Evolutionary conservation across 1,139 yeast species (phyloP).

Genomic region (Suhomyces yuchorum): DNA sequence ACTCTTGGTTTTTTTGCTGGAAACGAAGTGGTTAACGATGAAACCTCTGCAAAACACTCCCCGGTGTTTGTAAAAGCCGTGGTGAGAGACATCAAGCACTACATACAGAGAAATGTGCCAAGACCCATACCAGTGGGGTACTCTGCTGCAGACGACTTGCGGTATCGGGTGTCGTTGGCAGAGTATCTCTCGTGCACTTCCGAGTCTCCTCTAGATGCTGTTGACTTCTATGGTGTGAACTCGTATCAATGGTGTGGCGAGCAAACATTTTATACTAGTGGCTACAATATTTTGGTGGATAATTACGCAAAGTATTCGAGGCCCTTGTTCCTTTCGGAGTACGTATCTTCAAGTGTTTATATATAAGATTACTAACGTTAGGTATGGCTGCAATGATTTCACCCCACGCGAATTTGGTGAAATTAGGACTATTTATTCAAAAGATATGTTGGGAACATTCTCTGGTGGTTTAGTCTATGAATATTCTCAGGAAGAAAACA

Average conservation of each 20-base stretch:
- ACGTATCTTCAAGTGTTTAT: too few species aligned
- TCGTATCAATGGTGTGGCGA: constrained; percentile 98
- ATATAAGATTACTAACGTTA: constrained; percentile 16
- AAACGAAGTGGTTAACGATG: constrained; percentile 86
- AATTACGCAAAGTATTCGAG: constrained; percentile 68
- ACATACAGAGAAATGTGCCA: constrained; percentile 57
- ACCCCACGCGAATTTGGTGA: constrained; percentile 82
- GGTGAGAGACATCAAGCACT: constrained; percentile 76
- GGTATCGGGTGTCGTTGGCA: constrained; percentile 74
- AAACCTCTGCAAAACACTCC: constrained; percentile 64
- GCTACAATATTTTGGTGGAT: constrained; percentile 72
- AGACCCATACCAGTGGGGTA: constrained; percentile 89
- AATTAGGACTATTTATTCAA: constrained; percentile 67
- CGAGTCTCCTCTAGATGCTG: constrained; percentile 57
- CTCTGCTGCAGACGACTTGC: constrained; percentile 91
- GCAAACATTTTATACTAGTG: constrained; percentile 79
- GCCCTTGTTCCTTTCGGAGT: constrained; percentile 90
- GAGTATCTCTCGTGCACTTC: constrained; percentile 78
- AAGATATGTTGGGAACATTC: constrained; percentile 76
- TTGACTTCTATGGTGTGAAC: constrained; percentile 94
- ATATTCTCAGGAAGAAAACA: constrained; percentile 82
- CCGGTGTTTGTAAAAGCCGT: constrained; percentile 78
- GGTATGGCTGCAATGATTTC: constrained; percentile 82
- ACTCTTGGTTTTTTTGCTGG: constrained; percentile 95
- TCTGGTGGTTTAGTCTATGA: constrained; percentile 95